Conservation (phyloP, 192 early-diverging fungal genomes). For the Geranomyces variabilis region DNA sequence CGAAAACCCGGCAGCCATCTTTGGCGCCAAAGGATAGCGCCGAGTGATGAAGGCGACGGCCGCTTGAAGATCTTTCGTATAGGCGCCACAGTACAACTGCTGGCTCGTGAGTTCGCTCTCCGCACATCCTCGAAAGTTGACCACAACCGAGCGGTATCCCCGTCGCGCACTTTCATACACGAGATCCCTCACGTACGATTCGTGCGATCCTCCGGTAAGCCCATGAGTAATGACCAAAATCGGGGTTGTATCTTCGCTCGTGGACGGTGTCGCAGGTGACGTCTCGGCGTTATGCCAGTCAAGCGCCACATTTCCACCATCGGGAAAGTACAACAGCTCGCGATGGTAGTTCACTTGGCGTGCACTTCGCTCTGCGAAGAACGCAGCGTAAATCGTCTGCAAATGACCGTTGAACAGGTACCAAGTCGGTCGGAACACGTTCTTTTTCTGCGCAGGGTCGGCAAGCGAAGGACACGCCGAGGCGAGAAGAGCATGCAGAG, state of each 20-base stretch:
- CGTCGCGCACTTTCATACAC: constrained; percentile 40
- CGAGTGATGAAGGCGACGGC: constrained; percentile 59
- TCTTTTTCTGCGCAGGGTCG: not conserved
- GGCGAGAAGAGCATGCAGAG: constrained; percentile 11
- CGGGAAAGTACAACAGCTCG: constrained; percentile 64
- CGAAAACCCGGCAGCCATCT: constrained; percentile 86
- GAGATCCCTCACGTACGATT: constrained; percentile 82
- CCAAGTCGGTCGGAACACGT: constrained; percentile 67
- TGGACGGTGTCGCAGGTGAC: not conserved
- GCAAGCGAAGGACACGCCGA: constrained; percentile 11
- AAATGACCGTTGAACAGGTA: constrained; percentile 77
- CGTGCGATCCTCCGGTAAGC: constrained; percentile 89
- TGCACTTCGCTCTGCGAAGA: constrained; percentile 38
- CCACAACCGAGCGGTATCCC: constrained; percentile 76
- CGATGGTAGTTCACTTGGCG: constrained; percentile 60
- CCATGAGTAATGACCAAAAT: constrained; percentile 87
- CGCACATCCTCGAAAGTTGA: constrained; percentile 90
- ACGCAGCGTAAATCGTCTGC: constrained; percentile 75
- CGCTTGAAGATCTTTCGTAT: constrained; percentile 77
- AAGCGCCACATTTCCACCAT: constrained; percentile 84
- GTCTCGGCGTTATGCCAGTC: constrained; percentile 75
- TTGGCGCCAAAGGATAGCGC: constrained; percentile 61
- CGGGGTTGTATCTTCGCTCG: constrained; percentile 55
- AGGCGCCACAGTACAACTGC: constrained; percentile 80
- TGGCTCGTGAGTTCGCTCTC: constrained; percentile 75